Evolutionary conservation across 805 yeast genomes (phyloP), one percentile per base, ranked within the genome.

Genomic region (Myxozyma neglecta): DNA sequence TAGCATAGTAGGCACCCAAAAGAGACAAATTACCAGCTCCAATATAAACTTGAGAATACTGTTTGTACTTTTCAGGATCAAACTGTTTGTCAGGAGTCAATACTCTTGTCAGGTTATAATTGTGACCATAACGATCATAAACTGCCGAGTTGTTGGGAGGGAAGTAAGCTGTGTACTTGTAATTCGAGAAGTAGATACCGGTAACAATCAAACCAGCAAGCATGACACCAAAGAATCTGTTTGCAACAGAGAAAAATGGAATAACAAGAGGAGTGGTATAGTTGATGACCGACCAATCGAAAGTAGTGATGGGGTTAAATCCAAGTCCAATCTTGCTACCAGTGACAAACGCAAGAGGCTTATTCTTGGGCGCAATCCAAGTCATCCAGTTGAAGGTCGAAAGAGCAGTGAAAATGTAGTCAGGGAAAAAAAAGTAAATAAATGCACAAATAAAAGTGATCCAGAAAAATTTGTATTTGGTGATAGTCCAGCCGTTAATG

Each of bases 261-360:
- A 57, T 32, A 16, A 57, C 45, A 2, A 61, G 54, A 11, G 64
- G 64, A 3, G 57, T 53, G 13, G 58, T 34, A 35, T 61, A 61
- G 50, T 53, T 53, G 47, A 61, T 53, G n/a, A 61, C 64, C 11
- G 59, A 20, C 89, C 89, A 86, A 73, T 86, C 89, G 69, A 86
- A 85, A 5, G 65, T 46, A 16, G 88, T 83, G 45, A 85, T 71
- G 11, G 91, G 91, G 66, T 85, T 72, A 71, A 85, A 70, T n/a
- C 89, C 90, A 59, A 86, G 74, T n/a, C 91, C 91, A 10, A 82
- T 74, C 14, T 75, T 66, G 6, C 82, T 77, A 55, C 93, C 93
- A 67, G 87, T 86, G 18, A 87, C 75, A 70, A 85, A 87, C 67
- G 84, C 85, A 32, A 86, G 79, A 14, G 79, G 78, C 54, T 81